Evolutionary conservation across 352 stramenopile species (phyloP), one percentile per base, ranked within the genome.

Genomic region (Phytophthora fragariae): DNA sequence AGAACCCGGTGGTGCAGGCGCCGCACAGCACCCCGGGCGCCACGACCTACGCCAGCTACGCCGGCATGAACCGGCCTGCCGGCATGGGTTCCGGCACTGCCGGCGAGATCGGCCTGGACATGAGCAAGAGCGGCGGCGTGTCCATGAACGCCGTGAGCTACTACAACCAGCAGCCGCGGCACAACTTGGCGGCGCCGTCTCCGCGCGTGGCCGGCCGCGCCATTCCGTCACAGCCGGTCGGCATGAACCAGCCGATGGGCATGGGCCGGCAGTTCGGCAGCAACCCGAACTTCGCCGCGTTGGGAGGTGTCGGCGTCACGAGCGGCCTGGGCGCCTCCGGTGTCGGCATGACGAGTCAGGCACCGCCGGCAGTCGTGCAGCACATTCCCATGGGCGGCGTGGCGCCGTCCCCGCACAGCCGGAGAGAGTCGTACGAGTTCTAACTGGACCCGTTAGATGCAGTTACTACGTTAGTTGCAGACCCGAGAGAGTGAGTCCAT

Each of bases 131-230:
- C 55, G 46, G 31, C 1, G 68, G 70, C 27, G 69, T 73, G 7
- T 80, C 68, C 19, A 76, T 74, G 59, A 80, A 76, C 65, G 79
- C 81, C 31, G 64, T 79, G 52, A 89, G 56, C 61, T 89, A 89
- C 75, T 89, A 89, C 70, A 86, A 70, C 37, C 82, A 89, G 49
- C 80, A 89, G 47, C 79, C 79, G 29, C 72, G 71, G 47, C 76
- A 84, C 35, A 81, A 74, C 44, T 77, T 79, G 41, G 64, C 79
- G 14, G 79, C 75, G 4, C 74, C 77, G 19, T 89, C 82, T 15
- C 77, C 82, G 14, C 77, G 70, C 24, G 76, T 89, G 14, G 80
- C 77, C 27, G 82, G 82, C 53, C 77, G 82, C 24, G 82, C 82
- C 1, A 81, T 87, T 29, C 79, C 82, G 29, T 81, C 79, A 6